A percentile compares a stretch with the other conserved stretches of the same genome.
Conservation (phyloP, 768 basidiomycete species). For the Leccinum broughii region DNA sequence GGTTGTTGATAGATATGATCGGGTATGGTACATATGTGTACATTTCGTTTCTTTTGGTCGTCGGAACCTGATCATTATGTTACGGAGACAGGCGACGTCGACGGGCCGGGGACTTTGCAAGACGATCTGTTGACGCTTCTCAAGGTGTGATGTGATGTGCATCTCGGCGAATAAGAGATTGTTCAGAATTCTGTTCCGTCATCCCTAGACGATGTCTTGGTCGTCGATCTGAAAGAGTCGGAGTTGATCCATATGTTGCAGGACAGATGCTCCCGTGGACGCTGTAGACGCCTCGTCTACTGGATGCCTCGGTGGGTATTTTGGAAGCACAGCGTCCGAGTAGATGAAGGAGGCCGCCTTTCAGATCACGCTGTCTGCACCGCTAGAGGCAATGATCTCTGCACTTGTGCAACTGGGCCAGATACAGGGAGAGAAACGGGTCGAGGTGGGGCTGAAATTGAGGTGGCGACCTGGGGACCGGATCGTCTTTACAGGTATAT, state of each 20-base stretch:
- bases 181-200: conserved; percentile 70
- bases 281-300: conserved; percentile 38
- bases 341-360: conserved; percentile 42
- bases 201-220: conserved; percentile 51
- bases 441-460: conserved; percentile 8
- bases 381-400: conserved; percentile 47
- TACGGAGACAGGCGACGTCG: conserved; percentile 34
- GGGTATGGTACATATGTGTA: conserved; percentile 39
- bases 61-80: neutral
- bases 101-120: too few species aligned
- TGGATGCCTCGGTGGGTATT: conserved; percentile 66
- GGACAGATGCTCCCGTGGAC: neutral
- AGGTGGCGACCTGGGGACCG: conserved; percentile 28
- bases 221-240: conserved; percentile 64
- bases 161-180: too few species aligned
- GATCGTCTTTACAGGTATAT: conserved; percentile 65
- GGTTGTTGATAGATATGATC: conserved; percentile 80
- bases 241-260: conserved; percentile 58
- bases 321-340: conserved; percentile 62
- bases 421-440: conserved; percentile 39
- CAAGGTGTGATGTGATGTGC: too few species aligned
- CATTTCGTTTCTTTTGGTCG: neutral
- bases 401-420: conserved; percentile 34
- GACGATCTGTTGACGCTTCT: too few species aligned
- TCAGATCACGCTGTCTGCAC: conserved; percentile 67